Conservation (phyloP, 176 grass and related monocot species). For the Hsuehochloa calcarea region DNA sequence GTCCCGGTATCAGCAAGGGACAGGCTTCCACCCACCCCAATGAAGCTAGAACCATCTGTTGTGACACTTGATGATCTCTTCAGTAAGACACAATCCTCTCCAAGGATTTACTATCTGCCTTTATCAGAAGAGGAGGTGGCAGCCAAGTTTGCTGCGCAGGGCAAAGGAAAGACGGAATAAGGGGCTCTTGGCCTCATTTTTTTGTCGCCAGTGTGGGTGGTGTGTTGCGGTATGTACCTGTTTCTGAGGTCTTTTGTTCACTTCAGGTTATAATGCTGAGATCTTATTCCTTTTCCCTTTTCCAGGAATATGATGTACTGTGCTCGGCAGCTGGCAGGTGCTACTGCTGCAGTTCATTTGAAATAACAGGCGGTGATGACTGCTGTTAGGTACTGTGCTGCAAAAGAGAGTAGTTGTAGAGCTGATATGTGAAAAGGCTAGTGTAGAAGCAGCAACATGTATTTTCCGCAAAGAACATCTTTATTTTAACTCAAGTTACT, state of each 20-base stretch:
- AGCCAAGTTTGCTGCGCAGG: slow-evolving; percentile 60
- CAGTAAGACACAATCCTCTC: slow-evolving; percentile 78
- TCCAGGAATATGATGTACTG: slow-evolving; percentile 3
- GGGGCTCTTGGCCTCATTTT: not conserved
- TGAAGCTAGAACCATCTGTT: slow-evolving; percentile 73
- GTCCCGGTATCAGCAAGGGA: slow-evolving; percentile 34
- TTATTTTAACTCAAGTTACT: not conserved
- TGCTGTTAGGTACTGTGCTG: not conserved
- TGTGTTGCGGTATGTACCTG: not conserved
- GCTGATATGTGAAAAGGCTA: slow-evolving; percentile 24
- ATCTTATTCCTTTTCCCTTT: not conserved
- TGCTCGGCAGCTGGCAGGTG: not conserved
- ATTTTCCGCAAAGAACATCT: slow-evolving; percentile 9
- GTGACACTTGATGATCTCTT: slow-evolving; percentile 96
- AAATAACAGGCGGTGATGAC: slow-evolving; percentile 11
- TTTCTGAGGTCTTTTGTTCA: not conserved
- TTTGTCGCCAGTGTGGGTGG: too few relatives aligned
- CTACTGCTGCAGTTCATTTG: not conserved
- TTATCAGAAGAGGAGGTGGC: slow-evolving; percentile 86
- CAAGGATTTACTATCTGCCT: slow-evolving; percentile 94
- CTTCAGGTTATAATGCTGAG: not conserved
- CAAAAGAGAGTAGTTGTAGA: slow-evolving; percentile 26
- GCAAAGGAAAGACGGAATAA: slow-evolving; percentile 52
- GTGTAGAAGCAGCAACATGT: slow-evolving; percentile 36
- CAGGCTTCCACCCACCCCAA: slow-evolving; percentile 63